Base-by-base conservation (phyloP, 371 early-diverging fungal genomes). In the Actinomortierella wolfii region DNA sequence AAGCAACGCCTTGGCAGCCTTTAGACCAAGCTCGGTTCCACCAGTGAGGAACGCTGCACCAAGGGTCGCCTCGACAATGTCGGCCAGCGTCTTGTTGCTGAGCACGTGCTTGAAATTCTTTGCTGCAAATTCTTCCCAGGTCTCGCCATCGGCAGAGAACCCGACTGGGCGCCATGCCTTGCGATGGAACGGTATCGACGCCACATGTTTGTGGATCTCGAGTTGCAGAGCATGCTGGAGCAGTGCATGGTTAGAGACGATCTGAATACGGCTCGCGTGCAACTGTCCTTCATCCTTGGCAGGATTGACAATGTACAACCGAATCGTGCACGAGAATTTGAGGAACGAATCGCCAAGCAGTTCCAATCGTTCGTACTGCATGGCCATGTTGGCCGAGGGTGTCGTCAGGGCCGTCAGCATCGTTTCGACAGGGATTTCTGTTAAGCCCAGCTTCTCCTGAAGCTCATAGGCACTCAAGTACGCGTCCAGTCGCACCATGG, bases 301-400 rank as follows among this genome's bases (percentile, higher is more conserved):
- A 0, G 95, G 95, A 45, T 90, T 83, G 28, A 81, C 75, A 56
- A 87, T 88, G 69, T 91, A 97, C 9, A 97, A 75, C 50, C 91
- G 88, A 26, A 92, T 81, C 0, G 92, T 87, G 1, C 87, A 81
- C 25, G 91, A 77, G 56, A 93, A 86, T 76, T 98, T 98, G n/a
- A 99, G 81, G 58, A 96, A 89, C 7, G 92, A 87, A 68, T 99
- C 99, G 2, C 99, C 99, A 1, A 98, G 78, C 7, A 92, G 91
- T 78, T 99, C 99, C 0, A 99, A 80, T 5, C 99, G 90, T 77
- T 99, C 97, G 66, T 98, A 99, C 64, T 94, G 84, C 62, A 81
- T 83, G 4, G 82, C 83, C 64, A 85, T 78, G 59, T 79, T 83
- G 0, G 95, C 85, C 9, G 89, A 79, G 0, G 92, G 83, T 1